Evolutionary conservation across 2,329 filamentous ascomycete species (phyloP), one percentile per base, ranked within the genome.

Genomic region (Cyphellophora attinorum): DNA sequence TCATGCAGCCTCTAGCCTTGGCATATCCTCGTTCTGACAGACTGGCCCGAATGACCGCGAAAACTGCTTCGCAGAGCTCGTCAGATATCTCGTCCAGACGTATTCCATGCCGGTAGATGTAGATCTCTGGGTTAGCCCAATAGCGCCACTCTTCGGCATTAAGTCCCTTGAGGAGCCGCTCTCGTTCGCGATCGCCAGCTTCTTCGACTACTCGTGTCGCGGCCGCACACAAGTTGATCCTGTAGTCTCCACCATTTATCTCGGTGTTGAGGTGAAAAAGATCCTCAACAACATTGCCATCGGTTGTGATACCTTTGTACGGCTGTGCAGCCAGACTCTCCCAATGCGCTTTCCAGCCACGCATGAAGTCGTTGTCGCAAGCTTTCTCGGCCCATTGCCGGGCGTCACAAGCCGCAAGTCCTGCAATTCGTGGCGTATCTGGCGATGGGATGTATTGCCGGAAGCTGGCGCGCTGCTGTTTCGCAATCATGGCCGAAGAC

Each of bases 261-360:
- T 10, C 6, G 5, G 16, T 19, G 6, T 15, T 27, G 4, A 35
- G 27, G 14, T 31, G 34, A 18, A 15, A 19, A 10, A 35, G 11
- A 21, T 31, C 17, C 5, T 16, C 27, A 3, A 19, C 23, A 1
- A 35, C 12, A 21, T 30, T 5, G 5, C 34, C 34, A 23, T 35
- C 27, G 11, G 25, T 35, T 12, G 34, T 35, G 27, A 35, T 31
- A 4, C 34, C 34, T 19, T 30, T 35, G 27, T 30, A 35, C 23
- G 27, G 34, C 12, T 18, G 8, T 31, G n/a, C n/a, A n/a, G n/a
- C n/a, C n/a, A n/a, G n/a, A n/a, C n/a, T n/a, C n/a, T n/a, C n/a
- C n/a, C n/a, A n/a, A n/a, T n/a, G n/a, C n/a, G n/a, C n/a, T n/a
- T n/a, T n/a, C n/a, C n/a, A n/a, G n/a, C n/a, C n/a, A n/a, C n/a